Evolutionary conservation across 2,329 filamentous ascomycete genomes (phyloP).

Genomic region (Colletotrichum horii): DNA sequence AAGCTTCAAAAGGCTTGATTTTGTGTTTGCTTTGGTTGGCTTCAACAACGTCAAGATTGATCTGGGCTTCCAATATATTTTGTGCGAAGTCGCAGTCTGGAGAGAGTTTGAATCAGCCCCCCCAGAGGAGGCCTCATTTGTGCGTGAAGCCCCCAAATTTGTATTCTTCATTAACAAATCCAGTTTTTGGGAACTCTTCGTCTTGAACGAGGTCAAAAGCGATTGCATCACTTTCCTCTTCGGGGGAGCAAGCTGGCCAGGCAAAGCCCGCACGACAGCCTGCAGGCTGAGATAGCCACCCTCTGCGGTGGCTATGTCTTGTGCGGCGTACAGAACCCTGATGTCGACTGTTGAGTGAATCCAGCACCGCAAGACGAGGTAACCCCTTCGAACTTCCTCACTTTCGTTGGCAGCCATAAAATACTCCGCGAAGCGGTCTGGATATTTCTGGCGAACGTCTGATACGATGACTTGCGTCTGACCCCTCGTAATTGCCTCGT

Average conservation of each 20-base stretch:
- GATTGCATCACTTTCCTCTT: not conserved
- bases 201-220: not conserved
- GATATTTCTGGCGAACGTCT: not conserved
- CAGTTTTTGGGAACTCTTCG: accelerated
- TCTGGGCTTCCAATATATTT: accelerated
- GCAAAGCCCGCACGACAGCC: not conserved
- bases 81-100: not conserved
- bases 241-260: not conserved
- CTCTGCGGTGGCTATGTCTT: not conserved
- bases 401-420: not conserved
- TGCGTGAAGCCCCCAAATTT: accelerated
- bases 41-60: not conserved
- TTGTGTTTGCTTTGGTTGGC: not conserved
- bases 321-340: not conserved
- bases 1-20: not conserved
- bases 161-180: not conserved
- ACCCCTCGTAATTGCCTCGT: not conserved
- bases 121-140: accelerated
- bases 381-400: not conserved
- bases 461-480: not conserved
- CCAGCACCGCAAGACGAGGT: not conserved
- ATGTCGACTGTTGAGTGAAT: not conserved
- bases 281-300: not conserved
- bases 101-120: too few relatives aligned
- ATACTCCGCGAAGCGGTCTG: not conserved